Base-by-base conservation (phyloP, 805 yeast genomes). In the Debaryomyces maramus region DNA sequence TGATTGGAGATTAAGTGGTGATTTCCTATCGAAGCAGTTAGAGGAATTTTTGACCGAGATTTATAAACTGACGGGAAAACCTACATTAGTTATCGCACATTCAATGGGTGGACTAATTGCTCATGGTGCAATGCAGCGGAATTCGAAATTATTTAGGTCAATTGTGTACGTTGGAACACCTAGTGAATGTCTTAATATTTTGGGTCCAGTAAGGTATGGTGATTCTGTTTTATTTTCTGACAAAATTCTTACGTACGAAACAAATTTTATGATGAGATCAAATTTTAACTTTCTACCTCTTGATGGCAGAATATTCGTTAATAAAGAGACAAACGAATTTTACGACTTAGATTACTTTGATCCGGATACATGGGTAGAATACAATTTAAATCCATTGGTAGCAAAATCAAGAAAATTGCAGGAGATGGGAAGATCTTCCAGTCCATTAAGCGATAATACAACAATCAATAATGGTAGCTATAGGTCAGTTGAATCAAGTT, bases 71-170 rank as follows among this genome's bases (percentile, higher is more conserved):
- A 76, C 75, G 0, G 79, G 78, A 13, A 75, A 75, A 44, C 88
- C 86, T 9, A 74, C 82, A 0, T 63, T 83, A 18, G 79, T 90
- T 1, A 78, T 90, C 38, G 93, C 93, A 0, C 97, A 90, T 59
- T 88, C 96, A 0, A 89, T 90, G 97, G 97, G 97, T 38, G 97
- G 97, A 0, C 56, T 90, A 23, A 75, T 90, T 5, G 80, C 95
- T 0, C 96, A 88, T 55, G 82, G 84, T 40, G 88, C 85, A 0
- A 67, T 90, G 72, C 85, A 83, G 39, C 65, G 67, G 37, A 75
- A 79, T 43, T 89, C 96, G 0, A 63, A 75, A 10, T 59, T 88
- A 31, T 75, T 90, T 52, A 70, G 90, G 44, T 91, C 93, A 1
- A 50, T 90, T 1, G 61, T 90, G 2, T 90, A 88, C 53, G 91